phyloP scores from a whole-genome alignment of 129 eudicot genomes.

The Mikania micrantha region DNA sequence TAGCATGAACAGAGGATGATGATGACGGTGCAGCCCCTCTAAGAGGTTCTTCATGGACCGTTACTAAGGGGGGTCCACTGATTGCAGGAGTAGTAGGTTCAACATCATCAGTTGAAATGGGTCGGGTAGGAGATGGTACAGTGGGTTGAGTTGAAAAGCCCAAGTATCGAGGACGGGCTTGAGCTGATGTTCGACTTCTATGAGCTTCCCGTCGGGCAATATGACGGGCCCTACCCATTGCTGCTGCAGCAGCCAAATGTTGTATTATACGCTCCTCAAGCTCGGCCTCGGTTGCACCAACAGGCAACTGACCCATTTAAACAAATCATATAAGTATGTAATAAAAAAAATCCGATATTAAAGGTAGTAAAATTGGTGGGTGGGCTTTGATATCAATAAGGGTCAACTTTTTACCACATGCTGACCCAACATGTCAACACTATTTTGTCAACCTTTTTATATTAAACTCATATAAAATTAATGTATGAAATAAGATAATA shows the following conservation, averaged over 20 bases:
- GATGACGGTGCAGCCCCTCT: slow-evolving; percentile 22
- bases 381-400: background rate
- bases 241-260: slow-evolving; percentile 98
- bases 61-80: slow-evolving; percentile 32
- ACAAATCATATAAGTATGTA: background rate
- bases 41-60: slow-evolving; percentile 41
- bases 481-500: background rate
- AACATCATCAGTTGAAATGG: slow-evolving; percentile 38
- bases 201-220: slow-evolving; percentile 85
- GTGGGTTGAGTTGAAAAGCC: slow-evolving; percentile 72
- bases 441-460: background rate
- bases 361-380: background rate
- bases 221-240: slow-evolving; percentile 96
- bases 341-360: background rate
- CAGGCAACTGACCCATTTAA: slow-evolving; percentile 62
- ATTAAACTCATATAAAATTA: background rate
- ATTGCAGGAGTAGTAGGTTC: slow-evolving; percentile 40
- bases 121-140: slow-evolving; percentile 39
- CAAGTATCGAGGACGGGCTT: slow-evolving; percentile 61
- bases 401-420: background rate
- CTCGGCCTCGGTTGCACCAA: slow-evolving; percentile 73
- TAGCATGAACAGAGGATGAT: slow-evolving; percentile 41
- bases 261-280: slow-evolving; percentile 96
- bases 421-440: background rate
- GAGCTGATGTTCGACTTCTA: slow-evolving; percentile 59